These are phyloP conservation scores for Backusella parvicylindrica DNA, from an alignment of 192 early-diverging fungal genomes.

Conservation along the genomic window DNA sequence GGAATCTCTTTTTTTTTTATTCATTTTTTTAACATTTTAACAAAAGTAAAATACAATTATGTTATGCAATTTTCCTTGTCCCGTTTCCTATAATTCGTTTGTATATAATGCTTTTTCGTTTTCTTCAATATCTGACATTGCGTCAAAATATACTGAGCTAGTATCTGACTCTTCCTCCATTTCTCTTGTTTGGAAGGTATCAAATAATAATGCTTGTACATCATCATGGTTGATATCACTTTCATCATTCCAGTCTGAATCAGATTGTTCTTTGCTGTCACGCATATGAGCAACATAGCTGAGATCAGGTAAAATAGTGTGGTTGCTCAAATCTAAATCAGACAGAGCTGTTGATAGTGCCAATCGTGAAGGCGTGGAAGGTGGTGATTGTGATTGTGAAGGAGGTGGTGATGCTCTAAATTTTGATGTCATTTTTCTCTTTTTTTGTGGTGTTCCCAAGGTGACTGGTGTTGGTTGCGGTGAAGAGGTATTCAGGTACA, in stretches of 20 bases:
- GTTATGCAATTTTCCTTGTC: neutral
- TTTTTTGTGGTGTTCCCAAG: neutral
- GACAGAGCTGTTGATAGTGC: too few relatives aligned
- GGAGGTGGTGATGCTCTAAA: neutral
- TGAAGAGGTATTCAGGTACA: neutral
- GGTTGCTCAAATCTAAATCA: neutral
- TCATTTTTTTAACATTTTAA: neutral
- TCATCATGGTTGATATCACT: neutral
- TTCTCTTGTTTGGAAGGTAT: neutral
- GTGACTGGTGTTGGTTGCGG: neutral
- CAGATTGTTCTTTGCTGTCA: neutral
- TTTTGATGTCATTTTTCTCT: neutral
- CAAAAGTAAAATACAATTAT: neutral
- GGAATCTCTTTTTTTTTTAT: neutral
- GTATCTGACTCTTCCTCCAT: neutral
- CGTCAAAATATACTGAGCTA: neutral
- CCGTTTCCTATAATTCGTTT: neutral
- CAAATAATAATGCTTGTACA: neutral
- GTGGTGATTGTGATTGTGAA: neutral
- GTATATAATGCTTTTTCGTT: neutral
- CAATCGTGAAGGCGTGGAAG: neutral
- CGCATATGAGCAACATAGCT: conserved; percentile 5
- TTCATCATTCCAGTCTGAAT: neutral
- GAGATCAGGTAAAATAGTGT: neutral
- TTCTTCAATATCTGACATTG: conserved; percentile 1